phyloP scores from a whole-genome alignment of 192 early-diverging fungal species.

The Entomortierella chlamydospora region DNA sequence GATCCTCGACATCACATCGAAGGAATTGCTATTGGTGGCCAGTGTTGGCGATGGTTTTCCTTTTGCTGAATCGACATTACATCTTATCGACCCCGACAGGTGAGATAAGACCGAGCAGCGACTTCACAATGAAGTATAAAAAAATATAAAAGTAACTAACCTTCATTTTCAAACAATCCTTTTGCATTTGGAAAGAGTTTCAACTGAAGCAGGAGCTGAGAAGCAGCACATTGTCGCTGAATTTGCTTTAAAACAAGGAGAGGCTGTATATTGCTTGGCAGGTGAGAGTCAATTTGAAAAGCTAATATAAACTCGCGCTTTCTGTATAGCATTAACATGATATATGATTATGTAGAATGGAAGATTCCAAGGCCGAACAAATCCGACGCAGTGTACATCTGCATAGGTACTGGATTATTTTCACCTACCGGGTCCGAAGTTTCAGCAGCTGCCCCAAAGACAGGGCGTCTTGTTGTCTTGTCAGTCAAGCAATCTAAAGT shows the following conservation, averaged over 20 bases:
- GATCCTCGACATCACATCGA: constrained; percentile 37
- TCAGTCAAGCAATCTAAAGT: constrained; percentile 47
- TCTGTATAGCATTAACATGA: background rate
- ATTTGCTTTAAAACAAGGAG: constrained; percentile 24
- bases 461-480: constrained; percentile 32
- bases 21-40: constrained; percentile 22
- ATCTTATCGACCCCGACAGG: constrained; percentile 35
- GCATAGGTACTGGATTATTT: constrained; percentile 45
- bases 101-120: background rate
- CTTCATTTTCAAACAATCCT: too few species aligned
- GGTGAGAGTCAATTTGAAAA: constrained; percentile 10
- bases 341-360: constrained; percentile 27
- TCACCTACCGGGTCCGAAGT: constrained; percentile 38
- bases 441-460: constrained; percentile 36
- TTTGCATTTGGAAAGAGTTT: constrained; percentile 1
- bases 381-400: constrained; percentile 33
- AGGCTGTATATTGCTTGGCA: constrained; percentile 26
- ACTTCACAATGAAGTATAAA: too few species aligned
- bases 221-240: constrained; percentile 31
- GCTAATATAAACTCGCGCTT: background rate
- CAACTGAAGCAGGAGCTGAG: constrained; percentile 14
- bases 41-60: constrained; percentile 33
- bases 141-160: too few species aligned
- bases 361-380: constrained; percentile 37
- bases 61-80: constrained; percentile 21